phyloP scores from a whole-genome alignment of 768 basidiomycete species.

The Leucocoprinus birnbaumii region DNA sequence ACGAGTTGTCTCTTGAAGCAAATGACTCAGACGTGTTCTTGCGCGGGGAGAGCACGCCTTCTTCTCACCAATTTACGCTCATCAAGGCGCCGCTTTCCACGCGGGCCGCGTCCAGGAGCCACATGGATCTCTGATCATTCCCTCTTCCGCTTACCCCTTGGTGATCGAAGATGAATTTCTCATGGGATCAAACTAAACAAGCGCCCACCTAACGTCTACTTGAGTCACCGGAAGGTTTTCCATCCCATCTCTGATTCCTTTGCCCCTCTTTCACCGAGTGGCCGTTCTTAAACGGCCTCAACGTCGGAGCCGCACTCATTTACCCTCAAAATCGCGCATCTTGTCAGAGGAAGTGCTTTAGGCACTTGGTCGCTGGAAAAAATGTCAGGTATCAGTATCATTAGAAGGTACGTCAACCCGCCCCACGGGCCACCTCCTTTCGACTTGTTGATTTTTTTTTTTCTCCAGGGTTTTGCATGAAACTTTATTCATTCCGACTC shows the following conservation, averaged over 20 bases:
- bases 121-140: background rate
- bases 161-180: background rate
- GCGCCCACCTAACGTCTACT: background rate
- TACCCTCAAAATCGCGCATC: background rate
- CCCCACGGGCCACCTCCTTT: too few relatives aligned
- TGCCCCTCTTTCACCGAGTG: background rate
- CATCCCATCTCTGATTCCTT: background rate
- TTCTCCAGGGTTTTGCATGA: conserved; percentile 9
- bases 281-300: background rate
- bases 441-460: background rate
- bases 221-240: background rate
- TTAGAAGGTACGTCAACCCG: conserved; percentile 1
- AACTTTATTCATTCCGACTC: too few relatives aligned
- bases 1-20: too few relatives aligned
- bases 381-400: background rate
- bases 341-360: background rate
- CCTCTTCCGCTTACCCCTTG: background rate
- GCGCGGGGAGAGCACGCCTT: too few relatives aligned
- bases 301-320: background rate
- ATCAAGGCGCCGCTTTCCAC: background rate
- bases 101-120: background rate
- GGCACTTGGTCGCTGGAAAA: background rate
- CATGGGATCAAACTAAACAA: conserved; percentile 1
- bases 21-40: too few relatives aligned
- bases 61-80: background rate